phyloP scores from a whole-genome alignment of 257 asterid genomes.

The Thymus quinquecostatus region DNA sequence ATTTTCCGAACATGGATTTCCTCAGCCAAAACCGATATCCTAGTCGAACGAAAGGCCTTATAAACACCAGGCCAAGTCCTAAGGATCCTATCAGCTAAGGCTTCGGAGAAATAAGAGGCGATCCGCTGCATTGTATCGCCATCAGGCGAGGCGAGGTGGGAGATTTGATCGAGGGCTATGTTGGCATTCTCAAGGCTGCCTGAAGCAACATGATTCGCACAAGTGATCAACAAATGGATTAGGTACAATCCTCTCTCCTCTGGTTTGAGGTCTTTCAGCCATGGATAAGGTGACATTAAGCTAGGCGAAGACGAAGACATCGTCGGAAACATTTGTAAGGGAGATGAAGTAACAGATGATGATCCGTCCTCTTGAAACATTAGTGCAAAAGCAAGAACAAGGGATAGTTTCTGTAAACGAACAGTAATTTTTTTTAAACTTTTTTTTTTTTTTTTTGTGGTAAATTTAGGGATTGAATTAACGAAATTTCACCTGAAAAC shows the following conservation, averaged over 20 bases:
- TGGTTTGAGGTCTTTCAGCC: slow-evolving; percentile 84
- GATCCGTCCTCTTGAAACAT: slow-evolving; percentile 97
- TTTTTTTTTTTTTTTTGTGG: no score
- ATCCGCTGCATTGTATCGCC: slow-evolving; percentile 97
- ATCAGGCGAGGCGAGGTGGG: slow-evolving; percentile 77
- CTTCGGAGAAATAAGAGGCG: slow-evolving; percentile 82
- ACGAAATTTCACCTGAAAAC: slow-evolving; percentile 9
- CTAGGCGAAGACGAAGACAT: slow-evolving; percentile 59
- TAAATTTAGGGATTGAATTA: not conserved
- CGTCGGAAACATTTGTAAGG: slow-evolving; percentile 63
- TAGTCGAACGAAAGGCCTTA: slow-evolving; percentile 70
- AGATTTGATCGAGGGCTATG: slow-evolving; percentile 85
- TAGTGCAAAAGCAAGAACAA: slow-evolving; percentile 9
- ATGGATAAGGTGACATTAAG: slow-evolving; percentile 65
- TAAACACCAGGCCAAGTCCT: slow-evolving; percentile 83
- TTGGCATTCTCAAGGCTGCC: slow-evolving; percentile 85
- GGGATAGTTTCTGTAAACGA: not conserved
- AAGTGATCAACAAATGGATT: slow-evolving; percentile 77
- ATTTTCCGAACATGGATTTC: slow-evolving; percentile 68
- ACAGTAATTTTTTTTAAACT: not conserved
- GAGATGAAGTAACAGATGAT: slow-evolving; percentile 78
- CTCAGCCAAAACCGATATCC: slow-evolving; percentile 50
- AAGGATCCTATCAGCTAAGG: slow-evolving; percentile 81
- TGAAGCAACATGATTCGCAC: slow-evolving; percentile 80
- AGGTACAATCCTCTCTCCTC: slow-evolving; percentile 89